Evolutionary conservation across 108 stramenopile species (phyloP).

Genomic region (Skeletonema grethae): DNA sequence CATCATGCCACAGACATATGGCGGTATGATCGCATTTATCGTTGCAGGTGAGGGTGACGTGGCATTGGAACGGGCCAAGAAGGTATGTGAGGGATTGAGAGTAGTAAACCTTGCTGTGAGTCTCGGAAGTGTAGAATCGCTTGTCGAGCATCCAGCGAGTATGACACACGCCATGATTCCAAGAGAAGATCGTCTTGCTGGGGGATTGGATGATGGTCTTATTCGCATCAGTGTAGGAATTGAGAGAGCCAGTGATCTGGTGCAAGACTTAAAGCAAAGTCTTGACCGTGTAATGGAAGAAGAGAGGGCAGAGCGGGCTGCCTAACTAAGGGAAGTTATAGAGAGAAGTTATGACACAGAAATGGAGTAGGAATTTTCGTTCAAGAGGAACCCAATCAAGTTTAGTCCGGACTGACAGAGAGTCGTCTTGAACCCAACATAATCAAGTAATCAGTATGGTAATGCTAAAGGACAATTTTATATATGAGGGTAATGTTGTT

Average conservation of each 20-base stretch:
- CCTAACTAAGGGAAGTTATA: background rate
- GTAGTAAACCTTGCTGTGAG: conserved; percentile 77
- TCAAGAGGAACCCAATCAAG: background rate
- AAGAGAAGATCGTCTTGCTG: conserved; percentile 58
- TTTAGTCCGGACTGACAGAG: background rate
- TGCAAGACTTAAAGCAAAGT: conserved; percentile 69
- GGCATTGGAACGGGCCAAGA: conserved; percentile 55
- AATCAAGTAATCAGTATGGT: conserved; percentile 5
- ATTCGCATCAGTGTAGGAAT: conserved; percentile 83
- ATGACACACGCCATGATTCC: conserved; percentile 91
- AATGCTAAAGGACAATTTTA: conserved; percentile 1
- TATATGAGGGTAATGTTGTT: background rate
- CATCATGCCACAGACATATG: conserved; percentile 47
- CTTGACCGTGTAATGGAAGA: conserved; percentile 51
- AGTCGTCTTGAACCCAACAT: background rate
- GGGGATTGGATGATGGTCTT: conserved; percentile 77
- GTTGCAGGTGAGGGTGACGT: conserved; percentile 59
- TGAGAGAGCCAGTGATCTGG: conserved; percentile 70
- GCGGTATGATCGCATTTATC: conserved; percentile 77
- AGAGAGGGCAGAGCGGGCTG: conserved; percentile 7
- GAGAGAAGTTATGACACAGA: background rate
- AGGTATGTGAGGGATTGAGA: conserved; percentile 53
- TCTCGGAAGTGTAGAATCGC: conserved; percentile 82
- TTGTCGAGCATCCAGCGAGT: conserved; percentile 74
- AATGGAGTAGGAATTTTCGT: background rate